Percentiles rank a stretch among this genome's conserved stretches.
Evolutionary conservation across 495 filamentous ascomycete species (phyloP).

Genomic region (Hypoxylon crocopeplum): DNA sequence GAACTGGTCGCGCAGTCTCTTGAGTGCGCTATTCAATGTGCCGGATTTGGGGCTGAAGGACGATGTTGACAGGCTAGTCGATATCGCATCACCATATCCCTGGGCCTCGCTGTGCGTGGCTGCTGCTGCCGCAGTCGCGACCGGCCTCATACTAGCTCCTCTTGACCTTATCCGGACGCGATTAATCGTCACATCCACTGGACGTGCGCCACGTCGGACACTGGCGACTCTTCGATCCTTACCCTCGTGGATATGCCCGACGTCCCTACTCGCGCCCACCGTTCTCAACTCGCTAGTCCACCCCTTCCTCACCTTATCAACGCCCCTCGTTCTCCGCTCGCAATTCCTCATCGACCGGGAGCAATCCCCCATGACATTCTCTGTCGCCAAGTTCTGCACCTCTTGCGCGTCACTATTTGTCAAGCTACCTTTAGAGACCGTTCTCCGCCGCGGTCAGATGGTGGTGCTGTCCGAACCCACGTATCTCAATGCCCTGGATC

Average conservation of each 20-base stretch:
- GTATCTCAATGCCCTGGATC: slow-evolving; percentile 53
- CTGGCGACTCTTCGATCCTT: slow-evolving; percentile 76
- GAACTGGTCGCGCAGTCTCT: slow-evolving; percentile 81
- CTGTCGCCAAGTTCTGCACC: slow-evolving; percentile 75
- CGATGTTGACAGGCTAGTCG: slow-evolving; percentile 56
- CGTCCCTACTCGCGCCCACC: slow-evolving; percentile 77
- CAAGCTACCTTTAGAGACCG: slow-evolving; percentile 88
- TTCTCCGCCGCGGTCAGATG: slow-evolving; percentile 86
- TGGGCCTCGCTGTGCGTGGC: slow-evolving; percentile 77
- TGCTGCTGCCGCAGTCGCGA: slow-evolving; percentile 79
- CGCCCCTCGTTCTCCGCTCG: slow-evolving; percentile 80
- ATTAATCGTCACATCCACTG: slow-evolving; percentile 82
- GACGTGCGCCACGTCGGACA: slow-evolving; percentile 73
- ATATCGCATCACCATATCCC: slow-evolving; percentile 74
- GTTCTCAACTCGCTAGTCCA: slow-evolving; percentile 84
- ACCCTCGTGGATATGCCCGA: slow-evolving; percentile 76
- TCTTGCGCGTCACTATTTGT: slow-evolving; percentile 81
- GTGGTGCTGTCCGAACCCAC: slow-evolving; percentile 57
- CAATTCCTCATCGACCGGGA: slow-evolving; percentile 82
- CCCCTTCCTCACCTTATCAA: slow-evolving; percentile 76
- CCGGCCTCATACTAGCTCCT: slow-evolving; percentile 80
- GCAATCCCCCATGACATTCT: slow-evolving; percentile 79
- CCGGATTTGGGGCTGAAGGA: slow-evolving; percentile 75
- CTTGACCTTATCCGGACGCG: slow-evolving; percentile 90
- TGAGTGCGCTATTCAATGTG: slow-evolving; percentile 82